phyloP scores from a whole-genome alignment of 208 protist genomes.

The Herpetomonas muscarum region DNA sequence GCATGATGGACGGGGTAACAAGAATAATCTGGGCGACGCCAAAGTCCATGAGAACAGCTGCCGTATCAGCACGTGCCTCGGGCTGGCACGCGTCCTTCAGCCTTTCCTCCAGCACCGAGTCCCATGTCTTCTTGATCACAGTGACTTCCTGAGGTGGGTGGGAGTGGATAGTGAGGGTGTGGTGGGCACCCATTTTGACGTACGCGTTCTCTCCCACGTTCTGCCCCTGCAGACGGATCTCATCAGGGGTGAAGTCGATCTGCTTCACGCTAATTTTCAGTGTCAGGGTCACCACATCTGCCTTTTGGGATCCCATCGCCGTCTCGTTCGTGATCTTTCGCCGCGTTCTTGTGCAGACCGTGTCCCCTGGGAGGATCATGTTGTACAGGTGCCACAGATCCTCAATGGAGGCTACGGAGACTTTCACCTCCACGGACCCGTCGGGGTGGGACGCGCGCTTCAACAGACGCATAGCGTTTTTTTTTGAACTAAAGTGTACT shows the following conservation, averaged over 20 bases:
- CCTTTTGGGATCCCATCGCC: slow-evolving; percentile 28
- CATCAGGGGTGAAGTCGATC: slow-evolving; percentile 70
- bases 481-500: no score
- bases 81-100: slow-evolving; percentile 76
- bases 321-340: slow-evolving; percentile 76
- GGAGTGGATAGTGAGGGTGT: slow-evolving; percentile 92
- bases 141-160: slow-evolving; percentile 86
- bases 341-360: slow-evolving; percentile 61
- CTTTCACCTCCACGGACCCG: slow-evolving; percentile 85
- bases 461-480: slow-evolving; percentile 80
- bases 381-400: slow-evolving; percentile 98
- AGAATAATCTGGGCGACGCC: slow-evolving; percentile 92
- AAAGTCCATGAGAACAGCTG: slow-evolving; percentile 94
- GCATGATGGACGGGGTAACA: slow-evolving; percentile 90
- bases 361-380: slow-evolving; percentile 86
- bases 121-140: slow-evolving; percentile 92
- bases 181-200: slow-evolving; percentile 90
- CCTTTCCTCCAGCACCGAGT: slow-evolving; percentile 51
- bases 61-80: slow-evolving; percentile 80
- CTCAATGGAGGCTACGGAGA: slow-evolving; percentile 84
- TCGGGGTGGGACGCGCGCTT: slow-evolving; percentile 39
- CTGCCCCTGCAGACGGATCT: slow-evolving; percentile 81
- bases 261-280: slow-evolving; percentile 52
- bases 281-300: slow-evolving; percentile 58
- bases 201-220: slow-evolving; percentile 84